Conservation (phyloP, 225 moss, liverwort and hornwort genomes). For the Takakia lepidozioides region DNA sequence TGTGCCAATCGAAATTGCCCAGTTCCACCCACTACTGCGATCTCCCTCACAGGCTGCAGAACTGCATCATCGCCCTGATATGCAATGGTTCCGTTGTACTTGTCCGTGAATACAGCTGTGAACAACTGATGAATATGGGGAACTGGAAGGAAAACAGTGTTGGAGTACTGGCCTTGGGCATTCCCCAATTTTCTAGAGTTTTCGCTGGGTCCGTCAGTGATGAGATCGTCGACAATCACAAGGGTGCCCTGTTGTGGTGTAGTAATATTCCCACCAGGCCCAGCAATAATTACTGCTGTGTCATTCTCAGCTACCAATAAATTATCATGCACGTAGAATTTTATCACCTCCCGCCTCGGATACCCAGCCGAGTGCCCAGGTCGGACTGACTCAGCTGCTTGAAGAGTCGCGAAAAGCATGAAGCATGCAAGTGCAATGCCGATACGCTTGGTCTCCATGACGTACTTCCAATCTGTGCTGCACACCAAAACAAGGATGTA, state of each 20-base stretch:
- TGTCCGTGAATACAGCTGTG: constrained; percentile 2
- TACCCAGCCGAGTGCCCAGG: too few species aligned
- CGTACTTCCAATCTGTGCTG: too few species aligned
- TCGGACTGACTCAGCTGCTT: too few species aligned
- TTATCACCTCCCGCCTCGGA: constrained; percentile 18
- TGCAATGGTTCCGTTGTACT: constrained; percentile 7
- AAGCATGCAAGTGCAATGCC: too few species aligned
- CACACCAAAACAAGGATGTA: too few species aligned
- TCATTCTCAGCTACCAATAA: constrained; percentile 9
- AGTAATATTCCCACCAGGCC: constrained; percentile 11
- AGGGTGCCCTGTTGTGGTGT: constrained; percentile 18
- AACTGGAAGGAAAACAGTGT: constrained; percentile 7
- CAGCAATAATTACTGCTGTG: constrained; percentile 15
- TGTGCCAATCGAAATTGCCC: constrained; percentile 1
- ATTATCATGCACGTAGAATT: constrained; percentile 21
- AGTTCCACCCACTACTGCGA: constrained; percentile 6
- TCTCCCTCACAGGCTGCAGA: constrained; percentile 5
- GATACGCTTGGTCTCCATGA: too few species aligned
- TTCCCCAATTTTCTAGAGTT: constrained; percentile 12
- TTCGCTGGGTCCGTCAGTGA: constrained; percentile 16
- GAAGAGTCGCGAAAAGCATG: too few species aligned
- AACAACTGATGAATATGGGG: constrained; percentile 20
- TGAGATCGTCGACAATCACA: constrained; percentile 21
- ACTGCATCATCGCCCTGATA: constrained; percentile 4
- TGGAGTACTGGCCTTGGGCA: constrained; percentile 17